Percentiles rank a stretch among this genome's conserved stretches.
Evolutionary conservation across 345 rosid species (phyloP).

Genomic region (Punica granatum): DNA sequence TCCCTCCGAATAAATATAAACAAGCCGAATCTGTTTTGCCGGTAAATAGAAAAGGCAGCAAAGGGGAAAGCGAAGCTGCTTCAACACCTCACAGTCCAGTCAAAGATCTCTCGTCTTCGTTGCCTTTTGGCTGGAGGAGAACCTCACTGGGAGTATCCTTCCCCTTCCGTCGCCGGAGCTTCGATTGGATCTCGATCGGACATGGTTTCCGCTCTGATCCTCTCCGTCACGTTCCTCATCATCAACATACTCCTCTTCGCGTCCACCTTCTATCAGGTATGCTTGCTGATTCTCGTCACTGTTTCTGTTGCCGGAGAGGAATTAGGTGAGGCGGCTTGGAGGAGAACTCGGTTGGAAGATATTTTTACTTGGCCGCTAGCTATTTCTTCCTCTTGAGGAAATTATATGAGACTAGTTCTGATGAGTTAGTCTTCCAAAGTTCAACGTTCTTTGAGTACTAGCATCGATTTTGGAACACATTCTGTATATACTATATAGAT

Average conservation of each 20-base stretch:
- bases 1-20: too few relatives aligned
- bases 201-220: slow-evolving; percentile 51
- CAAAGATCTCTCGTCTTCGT: neutral
- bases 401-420: too few relatives aligned
- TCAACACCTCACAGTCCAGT: neutral
- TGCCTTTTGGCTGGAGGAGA: neutral
- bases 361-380: too few relatives aligned
- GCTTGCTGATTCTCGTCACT: neutral
- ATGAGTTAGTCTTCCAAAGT: too few relatives aligned
- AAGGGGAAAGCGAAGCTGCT: neutral
- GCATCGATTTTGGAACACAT: too few relatives aligned
- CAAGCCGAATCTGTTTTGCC: too few relatives aligned
- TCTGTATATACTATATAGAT: too few relatives aligned
- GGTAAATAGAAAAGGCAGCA: neutral
- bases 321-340: neutral
- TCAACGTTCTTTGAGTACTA: too few relatives aligned
- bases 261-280: slow-evolving; percentile 64
- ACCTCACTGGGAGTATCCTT: too few relatives aligned
- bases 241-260: slow-evolving; percentile 57
- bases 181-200: neutral
- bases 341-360: neutral
- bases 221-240: slow-evolving; percentile 53
- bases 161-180: neutral
- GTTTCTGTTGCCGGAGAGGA: neutral
- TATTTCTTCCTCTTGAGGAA: too few relatives aligned